Evolutionary conservation across 129 eudicot genomes (phyloP).

Genomic region (Escallonia herrerae): DNA sequence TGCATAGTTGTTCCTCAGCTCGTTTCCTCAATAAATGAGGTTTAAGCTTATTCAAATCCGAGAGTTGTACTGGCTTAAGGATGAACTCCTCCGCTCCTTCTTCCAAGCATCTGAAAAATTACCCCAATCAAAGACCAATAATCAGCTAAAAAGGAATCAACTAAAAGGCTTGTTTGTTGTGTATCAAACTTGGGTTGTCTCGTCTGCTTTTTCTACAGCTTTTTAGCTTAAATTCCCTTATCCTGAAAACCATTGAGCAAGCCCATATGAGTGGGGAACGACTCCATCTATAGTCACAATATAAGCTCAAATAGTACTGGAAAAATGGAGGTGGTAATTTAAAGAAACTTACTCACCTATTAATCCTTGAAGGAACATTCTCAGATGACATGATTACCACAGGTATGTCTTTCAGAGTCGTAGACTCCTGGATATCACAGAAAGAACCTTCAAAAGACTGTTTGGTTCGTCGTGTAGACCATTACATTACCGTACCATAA

Average conservation of each 20-base stretch:
- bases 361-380: slow-evolving; percentile 84
- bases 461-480: neutral
- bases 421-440: slow-evolving; percentile 52
- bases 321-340: too few species aligned
- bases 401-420: slow-evolving; percentile 70
- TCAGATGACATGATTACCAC: slow-evolving; percentile 99
- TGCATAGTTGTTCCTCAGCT: slow-evolving; percentile 14
- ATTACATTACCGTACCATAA: too few species aligned
- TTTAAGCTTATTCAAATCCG: slow-evolving; percentile 76
- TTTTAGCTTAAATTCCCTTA: neutral
- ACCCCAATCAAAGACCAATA: neutral
- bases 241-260: neutral
- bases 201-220: too few species aligned
- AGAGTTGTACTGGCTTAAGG: slow-evolving; percentile 75
- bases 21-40: slow-evolving; percentile 79
- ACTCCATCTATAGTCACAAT: neutral
- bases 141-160: neutral
- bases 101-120: slow-evolving; percentile 66
- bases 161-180: too few species aligned
- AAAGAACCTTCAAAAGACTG: slow-evolving; percentile 1
- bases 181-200: too few species aligned
- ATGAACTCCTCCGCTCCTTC: slow-evolving; percentile 96
- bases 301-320: too few species aligned
- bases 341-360: slow-evolving; percentile 39
- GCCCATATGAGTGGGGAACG: neutral